Base-by-base conservation (phyloP, 495 filamentous ascomycete species). In the Penicillium coprophilum region DNA sequence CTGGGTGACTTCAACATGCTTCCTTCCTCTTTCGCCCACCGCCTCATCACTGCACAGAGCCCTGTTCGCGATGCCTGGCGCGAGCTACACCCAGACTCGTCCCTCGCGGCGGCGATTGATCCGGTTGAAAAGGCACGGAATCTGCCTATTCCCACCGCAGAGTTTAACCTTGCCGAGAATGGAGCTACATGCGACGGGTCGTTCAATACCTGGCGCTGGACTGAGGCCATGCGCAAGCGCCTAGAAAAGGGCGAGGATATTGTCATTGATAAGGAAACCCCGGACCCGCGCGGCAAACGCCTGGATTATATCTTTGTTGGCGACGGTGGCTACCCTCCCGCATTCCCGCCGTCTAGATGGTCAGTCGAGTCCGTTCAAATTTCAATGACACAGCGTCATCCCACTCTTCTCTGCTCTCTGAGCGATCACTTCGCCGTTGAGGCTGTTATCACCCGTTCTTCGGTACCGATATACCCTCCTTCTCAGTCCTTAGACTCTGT, bases 1-100 rank as follows among this genome's bases (percentile, higher is more conserved):
- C 68, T 95, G 7, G 94, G 94, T 21, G 94, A 97, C 71, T 96
- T 97, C 74, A 97, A 98, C 70, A 96, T 96, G 88, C 69, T 90
- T 15, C 93, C 94, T 13, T 74, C 87, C 4, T 95, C 91, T 2
- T 85, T 96, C 19, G 88, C 91, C n/a, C 90, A 97, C 65, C 82
- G 84, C 43, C 74, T 98, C 55, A 86, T 98, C 62, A 87, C 84
- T 23, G 84, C 85, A 1, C 86, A 92, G 61, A 85, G 88, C 28
- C 86, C 89, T 13, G 90, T 95, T 13, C 76, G 81, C 15, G 94
- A 98, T 62, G 82, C 81, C 17, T 98, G 94, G 94, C 82, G 85
- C 19, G 76, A 85, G 28, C 66, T 94, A 7, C 86, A 93, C 68
- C 91, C 92, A 0, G 84, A 92, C 50, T 90, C 86, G 12, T 90